Evolutionary conservation across 495 filamentous ascomycete species (phyloP), one percentile per base, ranked within the genome.

Genomic region (Rusavskia elegans): DNA sequence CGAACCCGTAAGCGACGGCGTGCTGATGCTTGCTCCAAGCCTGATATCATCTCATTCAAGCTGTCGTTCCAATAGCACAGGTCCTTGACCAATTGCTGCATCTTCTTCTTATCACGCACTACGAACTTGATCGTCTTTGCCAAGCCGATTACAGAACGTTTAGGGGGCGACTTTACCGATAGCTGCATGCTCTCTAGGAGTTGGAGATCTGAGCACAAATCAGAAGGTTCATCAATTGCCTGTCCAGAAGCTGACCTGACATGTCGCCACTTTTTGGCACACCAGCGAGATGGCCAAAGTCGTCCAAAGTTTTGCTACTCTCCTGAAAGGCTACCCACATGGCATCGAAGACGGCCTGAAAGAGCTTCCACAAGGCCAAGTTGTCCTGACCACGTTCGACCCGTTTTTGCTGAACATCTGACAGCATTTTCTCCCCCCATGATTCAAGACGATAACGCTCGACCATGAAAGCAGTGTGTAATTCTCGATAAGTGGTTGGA

Each of bases 61-160:
- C 58, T 58, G 42, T 60, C 53, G 48, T 62, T 62, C 40, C 50
- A 60, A 19, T 55, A 36, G 35, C 45, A 53, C 20, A 62, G 46
- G 29, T 60, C 37, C 42, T 55, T 57, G 32, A 62, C 41, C 13
- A 62, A 40, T 13, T 54, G 36, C 32, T 55, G 48, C 53, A 62
- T 51, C 16, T 45, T 53, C 21, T 27, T 53, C 32, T 46, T 45
- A 36, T 55, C 50, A n/a, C 51, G 48, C 21, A 57, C 23, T 9
- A 57, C 57, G 19, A 56, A 59, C 39, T 57, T 57, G 29, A 59
- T 38, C 9, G 45, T 59, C 37, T 49, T 55, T 14, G 53, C 41
- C n/a, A 56, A 21, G 11, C 27, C 27, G n/a, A 48, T 19, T 6
- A 59, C 30, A 13, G 17, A 45, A 17, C 50, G 46, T 23, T 56